Evolutionary conservation across 1,284 basidiomycete genomes (phyloP), one percentile per base, ranked within the genome.

Genomic region (Serendipita sp.): DNA sequence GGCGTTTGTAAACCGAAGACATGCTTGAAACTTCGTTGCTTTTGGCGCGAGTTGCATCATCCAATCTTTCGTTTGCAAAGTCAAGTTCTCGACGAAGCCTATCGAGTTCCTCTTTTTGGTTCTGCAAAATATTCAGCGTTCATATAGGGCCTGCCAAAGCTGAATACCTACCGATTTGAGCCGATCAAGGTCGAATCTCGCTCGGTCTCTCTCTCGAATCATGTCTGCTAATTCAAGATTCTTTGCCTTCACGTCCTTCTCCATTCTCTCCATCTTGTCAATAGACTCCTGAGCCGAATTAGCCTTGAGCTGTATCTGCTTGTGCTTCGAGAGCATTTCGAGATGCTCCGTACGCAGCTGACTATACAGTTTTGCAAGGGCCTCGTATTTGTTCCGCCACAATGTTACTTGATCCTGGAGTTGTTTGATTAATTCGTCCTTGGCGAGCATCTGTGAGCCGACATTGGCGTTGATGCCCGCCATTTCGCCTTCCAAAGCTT

Each of bases 331-430:
- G 60, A 99, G 83, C 84, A 99, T 90, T 70, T 99, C 96, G 62
- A 99, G 79, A 74, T 99, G 96, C 73, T 99, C 96, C 38, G 91
- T 88, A 53, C 96, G 89, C 10, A 99, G 83, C 73, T 99, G 96
- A 69, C 93, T 96, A 79, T 99, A 99, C 5, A 99, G 82, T 74
- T 99, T 99, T 55, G 96, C 96, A 64, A 99, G 80, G 0, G 95
- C 92, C 74, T 99, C 96, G 74, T 99, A 99, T 76, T 99, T 99
- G 78, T 93, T 94, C 66, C 93, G 87, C 96, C 96, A 99, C 26
- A 96, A 77, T 4, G 85, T 89, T 66, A 97, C 93, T 75, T 99
- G 96, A 71, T 96, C 92, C 73, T 98, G 95, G 12, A 99, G 82
- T 73, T 96, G 93, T 71, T 86, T 87, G 72, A 99, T 93, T 70